Evolutionary conservation across 2,329 filamentous ascomycete species (phyloP).

Genomic region (Phoma sp.): DNA sequence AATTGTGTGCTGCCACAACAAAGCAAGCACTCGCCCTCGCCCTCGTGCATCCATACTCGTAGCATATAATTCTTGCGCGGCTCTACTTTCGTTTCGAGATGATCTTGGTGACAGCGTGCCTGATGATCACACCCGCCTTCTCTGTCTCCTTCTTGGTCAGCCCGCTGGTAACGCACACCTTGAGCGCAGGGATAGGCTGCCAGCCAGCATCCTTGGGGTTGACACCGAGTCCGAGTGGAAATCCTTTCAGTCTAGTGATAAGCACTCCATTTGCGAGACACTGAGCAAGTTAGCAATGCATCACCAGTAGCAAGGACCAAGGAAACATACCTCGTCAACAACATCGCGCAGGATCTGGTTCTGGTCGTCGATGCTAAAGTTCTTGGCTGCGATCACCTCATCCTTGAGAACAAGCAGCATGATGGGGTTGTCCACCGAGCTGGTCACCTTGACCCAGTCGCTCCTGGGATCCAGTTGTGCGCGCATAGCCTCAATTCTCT

Average conservation of each 20-base stretch:
- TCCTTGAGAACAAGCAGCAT: constrained; percentile 83
- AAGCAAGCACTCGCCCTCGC: neutral
- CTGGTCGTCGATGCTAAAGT: constrained; percentile 75
- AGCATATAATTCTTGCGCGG: neutral
- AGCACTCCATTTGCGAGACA: constrained; percentile 85
- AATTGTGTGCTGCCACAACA: constrained; percentile 2
- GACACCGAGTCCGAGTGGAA: constrained; percentile 65
- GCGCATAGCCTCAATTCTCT: constrained; percentile 85
- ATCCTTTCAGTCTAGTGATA: constrained; percentile 82
- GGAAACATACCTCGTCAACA: constrained; percentile 84
- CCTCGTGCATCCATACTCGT: constrained; percentile 7
- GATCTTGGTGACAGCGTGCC: constrained; percentile 93
- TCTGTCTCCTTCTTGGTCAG: constrained; percentile 94
- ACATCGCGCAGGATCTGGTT: constrained; percentile 85
- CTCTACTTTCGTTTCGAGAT: constrained; percentile 63
- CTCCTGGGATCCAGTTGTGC: constrained; percentile 89
- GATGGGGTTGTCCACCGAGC: constrained; percentile 82
- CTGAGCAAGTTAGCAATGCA: constrained; percentile 54
- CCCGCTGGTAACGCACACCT: constrained; percentile 87
- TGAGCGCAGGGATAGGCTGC: constrained; percentile 79
- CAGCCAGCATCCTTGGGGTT: constrained; percentile 70
- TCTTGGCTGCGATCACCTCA: constrained; percentile 75
- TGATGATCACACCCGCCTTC: constrained; percentile 84
- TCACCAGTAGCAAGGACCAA: neutral
- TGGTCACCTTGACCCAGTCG: constrained; percentile 88